These are phyloP conservation scores for Erysimum cheiranthoides DNA, from an alignment of 345 rosid species.

Conservation along the genomic window DNA sequence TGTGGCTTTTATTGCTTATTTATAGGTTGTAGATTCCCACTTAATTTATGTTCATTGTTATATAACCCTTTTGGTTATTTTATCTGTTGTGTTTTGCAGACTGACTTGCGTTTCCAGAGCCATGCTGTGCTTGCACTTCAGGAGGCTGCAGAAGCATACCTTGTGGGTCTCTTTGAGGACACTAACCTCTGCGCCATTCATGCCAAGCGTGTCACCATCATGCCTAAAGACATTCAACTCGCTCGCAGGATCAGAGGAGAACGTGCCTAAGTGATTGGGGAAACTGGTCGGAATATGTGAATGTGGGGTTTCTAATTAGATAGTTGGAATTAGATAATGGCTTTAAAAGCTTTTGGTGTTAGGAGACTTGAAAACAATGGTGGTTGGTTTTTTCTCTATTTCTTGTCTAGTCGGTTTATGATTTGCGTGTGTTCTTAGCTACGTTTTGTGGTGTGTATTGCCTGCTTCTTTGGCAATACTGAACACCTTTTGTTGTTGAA, in stretches of 20 bases:
- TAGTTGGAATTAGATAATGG: constrained; percentile 33
- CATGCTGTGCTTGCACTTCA: constrained; percentile 87
- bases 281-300: constrained; percentile 8
- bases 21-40: too few species aligned
- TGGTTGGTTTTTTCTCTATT: neutral
- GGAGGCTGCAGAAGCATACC: constrained; percentile 93
- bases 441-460: constrained; percentile 26
- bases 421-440: constrained; percentile 13
- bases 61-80: neutral
- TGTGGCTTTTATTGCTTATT: neutral
- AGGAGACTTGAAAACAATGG: constrained; percentile 14
- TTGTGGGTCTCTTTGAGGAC: constrained; percentile 89
- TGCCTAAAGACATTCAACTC: constrained; percentile 92
- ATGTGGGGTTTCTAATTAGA: constrained; percentile 29
- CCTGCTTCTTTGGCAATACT: constrained; percentile 22
- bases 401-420: neutral
- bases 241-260: constrained; percentile 92
- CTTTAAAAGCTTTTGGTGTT: constrained; percentile 20
- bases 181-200: constrained; percentile 92
- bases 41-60: neutral
- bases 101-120: constrained; percentile 94
- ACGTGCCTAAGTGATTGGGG: constrained; percentile 64
- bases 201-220: constrained; percentile 89
- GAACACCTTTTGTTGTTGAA: constrained; percentile 15
- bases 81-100: constrained; percentile 40